These are phyloP conservation scores for Mycena haematopus DNA, from an alignment of 768 basidiomycete genomes.

Conservation along the genomic window DNA sequence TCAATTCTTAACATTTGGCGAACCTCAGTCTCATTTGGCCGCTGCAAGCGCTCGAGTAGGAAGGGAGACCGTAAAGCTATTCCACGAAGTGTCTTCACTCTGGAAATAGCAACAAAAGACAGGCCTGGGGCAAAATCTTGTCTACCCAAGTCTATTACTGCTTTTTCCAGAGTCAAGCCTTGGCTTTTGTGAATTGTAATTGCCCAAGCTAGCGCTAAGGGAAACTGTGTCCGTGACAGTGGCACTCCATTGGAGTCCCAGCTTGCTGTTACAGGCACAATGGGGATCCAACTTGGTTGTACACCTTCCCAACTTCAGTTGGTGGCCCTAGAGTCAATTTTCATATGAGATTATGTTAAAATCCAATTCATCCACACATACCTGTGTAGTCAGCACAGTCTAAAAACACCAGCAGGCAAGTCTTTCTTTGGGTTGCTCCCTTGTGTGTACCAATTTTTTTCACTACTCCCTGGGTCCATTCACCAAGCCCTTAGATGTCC, in stretches of 20 bases:
- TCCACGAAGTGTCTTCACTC: slow-evolving; percentile 6
- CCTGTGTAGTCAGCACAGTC: neutral
- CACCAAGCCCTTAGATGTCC: neutral
- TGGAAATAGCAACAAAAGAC: slow-evolving; percentile 27
- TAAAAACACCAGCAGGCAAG: neutral
- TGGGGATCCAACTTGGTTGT: neutral
- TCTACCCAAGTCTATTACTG: slow-evolving; percentile 1
- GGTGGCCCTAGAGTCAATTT: neutral
- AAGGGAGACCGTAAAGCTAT: neutral
- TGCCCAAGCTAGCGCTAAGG: neutral
- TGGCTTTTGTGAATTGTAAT: slow-evolving; percentile 13
- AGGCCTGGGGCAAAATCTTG: slow-evolving; percentile 5
- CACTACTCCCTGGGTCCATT: neutral
- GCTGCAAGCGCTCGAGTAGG: neutral
- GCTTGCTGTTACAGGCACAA: neutral
- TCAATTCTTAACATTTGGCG: neutral
- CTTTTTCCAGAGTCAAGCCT: slow-evolving; percentile 1
- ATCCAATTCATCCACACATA: neutral
- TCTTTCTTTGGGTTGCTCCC: neutral
- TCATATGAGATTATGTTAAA: neutral
- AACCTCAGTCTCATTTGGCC: neutral
- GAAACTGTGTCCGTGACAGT: neutral
- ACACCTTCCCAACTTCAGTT: neutral
- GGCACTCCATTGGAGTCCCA: neutral
- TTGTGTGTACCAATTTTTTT: neutral